Evolutionary conservation across 1,284 basidiomycete genomes (phyloP).

Genomic region (Tranzscheliella williamsii): DNA sequence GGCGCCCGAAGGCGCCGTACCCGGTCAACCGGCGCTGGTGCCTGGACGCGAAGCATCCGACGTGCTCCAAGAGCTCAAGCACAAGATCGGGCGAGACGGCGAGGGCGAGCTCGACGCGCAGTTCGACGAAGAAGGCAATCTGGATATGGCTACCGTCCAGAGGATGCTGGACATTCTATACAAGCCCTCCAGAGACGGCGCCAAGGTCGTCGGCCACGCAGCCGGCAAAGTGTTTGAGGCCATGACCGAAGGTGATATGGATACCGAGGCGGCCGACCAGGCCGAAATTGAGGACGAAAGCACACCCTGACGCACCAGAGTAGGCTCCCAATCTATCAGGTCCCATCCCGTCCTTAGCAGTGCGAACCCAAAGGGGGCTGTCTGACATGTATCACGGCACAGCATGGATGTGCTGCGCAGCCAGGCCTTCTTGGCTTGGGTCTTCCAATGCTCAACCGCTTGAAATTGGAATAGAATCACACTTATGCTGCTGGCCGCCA

Average conservation of each 20-base stretch:
- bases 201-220: slow-evolving; percentile 9
- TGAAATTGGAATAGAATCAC: too few species aligned
- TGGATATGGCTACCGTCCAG: slow-evolving; percentile 50
- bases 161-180: slow-evolving; percentile 51
- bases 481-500: too few species aligned
- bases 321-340: too few species aligned
- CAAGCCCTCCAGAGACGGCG: slow-evolving; percentile 28
- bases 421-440: too few species aligned
- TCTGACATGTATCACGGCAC: too few species aligned
- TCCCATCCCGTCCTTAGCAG: too few species aligned
- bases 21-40: slow-evolving; percentile 24
- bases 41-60: slow-evolving; percentile 24
- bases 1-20: slow-evolving; percentile 17
- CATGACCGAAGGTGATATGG: slow-evolving; percentile 21
- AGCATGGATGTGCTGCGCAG: too few species aligned
- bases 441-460: too few species aligned
- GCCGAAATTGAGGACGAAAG: slow-evolving; percentile 32
- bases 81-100: slow-evolving; percentile 8
- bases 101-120: slow-evolving; percentile 41
- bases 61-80: slow-evolving; percentile 15
- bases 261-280: slow-evolving; percentile 24
- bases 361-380: too few species aligned
- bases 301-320: too few species aligned
- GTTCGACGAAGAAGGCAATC: slow-evolving; percentile 48
- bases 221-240: slow-evolving; percentile 19